Base-by-base conservation (phyloP, 192 early-diverging fungal species). In the Radiomyces spectabilis region DNA sequence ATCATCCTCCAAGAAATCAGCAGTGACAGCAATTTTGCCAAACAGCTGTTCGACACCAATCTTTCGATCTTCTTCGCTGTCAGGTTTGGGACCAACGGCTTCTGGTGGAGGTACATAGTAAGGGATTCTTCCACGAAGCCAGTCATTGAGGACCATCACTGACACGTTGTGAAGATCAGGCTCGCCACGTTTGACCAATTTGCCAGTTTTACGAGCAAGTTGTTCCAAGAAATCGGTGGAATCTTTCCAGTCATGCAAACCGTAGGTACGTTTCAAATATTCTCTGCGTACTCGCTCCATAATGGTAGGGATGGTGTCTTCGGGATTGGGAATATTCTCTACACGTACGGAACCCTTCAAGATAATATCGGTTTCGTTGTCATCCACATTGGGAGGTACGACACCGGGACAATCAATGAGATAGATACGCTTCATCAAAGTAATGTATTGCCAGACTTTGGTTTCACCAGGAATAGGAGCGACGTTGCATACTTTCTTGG, bases 361-460 rank as follows among this genome's bases (percentile, higher is more conserved):
- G 22, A 99, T 88, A 74, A 97, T 93, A 51, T 99, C 97, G 4
- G 85, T 85, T 54, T 97, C 95, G 1, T 85, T 83, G 72, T 97
- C 95, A 7, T 88, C 85, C 8, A 85, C 59, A 38, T 83, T 81
- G 9, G 90, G 88, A 53, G 89, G 88, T 46, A 99, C 97, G 35
- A 99, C 88, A 58, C 97, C 97, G 21, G 97, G 97, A 71, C 97
- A 99, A 66, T 99, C 97, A 63, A 99, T 97, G 40, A 99, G 75
- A 64, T 95, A 99, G 56, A 99, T 99, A 48, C 90, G 86, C 57
- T 92, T 92, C 82, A 94, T 99, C 60, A 99, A 79, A 12, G 95
- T 97, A 33, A 99, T 95, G 71, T 99, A 99, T 75, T 97, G 97
- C 97, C 97, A 99, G 52, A 95, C 88, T 69, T 88, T 77, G 60